phyloP scores from a whole-genome alignment of 768 basidiomycete genomes.

The Pisolithus microcarpus region DNA sequence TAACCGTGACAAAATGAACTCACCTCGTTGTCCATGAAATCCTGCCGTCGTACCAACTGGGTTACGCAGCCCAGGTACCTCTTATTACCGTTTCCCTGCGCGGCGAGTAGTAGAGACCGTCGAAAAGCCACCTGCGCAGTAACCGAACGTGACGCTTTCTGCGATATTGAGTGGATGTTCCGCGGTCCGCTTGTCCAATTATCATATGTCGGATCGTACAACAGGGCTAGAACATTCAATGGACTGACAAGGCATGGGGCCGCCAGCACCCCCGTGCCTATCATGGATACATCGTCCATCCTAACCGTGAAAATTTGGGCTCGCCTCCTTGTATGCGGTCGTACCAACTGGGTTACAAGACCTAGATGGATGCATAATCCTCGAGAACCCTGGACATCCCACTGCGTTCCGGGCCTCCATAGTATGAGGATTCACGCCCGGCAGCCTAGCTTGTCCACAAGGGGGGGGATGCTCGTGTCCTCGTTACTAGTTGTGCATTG shows the following conservation, averaged over 20 bases:
- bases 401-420: conserved; percentile 88
- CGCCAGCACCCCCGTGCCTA: conserved; percentile 52
- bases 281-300: conserved; percentile 89
- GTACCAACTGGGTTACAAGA: conserved; percentile 36
- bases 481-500: conserved; percentile 80
- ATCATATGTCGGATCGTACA: conserved; percentile 74
- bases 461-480: conserved; percentile 63
- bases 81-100: too few relatives aligned
- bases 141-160: conserved; percentile 82
- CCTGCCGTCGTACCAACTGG: too few relatives aligned
- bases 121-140: too few relatives aligned
- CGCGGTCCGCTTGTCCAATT: conserved; percentile 80
- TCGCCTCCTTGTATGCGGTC: too few relatives aligned
- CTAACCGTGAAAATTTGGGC: conserved; percentile 26
- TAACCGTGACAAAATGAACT: too few relatives aligned
- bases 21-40: too few relatives aligned
- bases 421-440: conserved; percentile 86
- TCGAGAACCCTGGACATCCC: conserved; percentile 83
- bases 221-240: conserved; percentile 80
- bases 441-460: conserved; percentile 65
- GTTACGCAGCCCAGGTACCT: too few relatives aligned
- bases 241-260: conserved; percentile 69
- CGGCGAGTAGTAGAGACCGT: too few relatives aligned
- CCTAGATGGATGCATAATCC: conserved; percentile 83
- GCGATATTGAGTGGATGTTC: conserved; percentile 94